Conservation (phyloP, 108 stramenopile species). For the Skeletonema grethae region DNA sequence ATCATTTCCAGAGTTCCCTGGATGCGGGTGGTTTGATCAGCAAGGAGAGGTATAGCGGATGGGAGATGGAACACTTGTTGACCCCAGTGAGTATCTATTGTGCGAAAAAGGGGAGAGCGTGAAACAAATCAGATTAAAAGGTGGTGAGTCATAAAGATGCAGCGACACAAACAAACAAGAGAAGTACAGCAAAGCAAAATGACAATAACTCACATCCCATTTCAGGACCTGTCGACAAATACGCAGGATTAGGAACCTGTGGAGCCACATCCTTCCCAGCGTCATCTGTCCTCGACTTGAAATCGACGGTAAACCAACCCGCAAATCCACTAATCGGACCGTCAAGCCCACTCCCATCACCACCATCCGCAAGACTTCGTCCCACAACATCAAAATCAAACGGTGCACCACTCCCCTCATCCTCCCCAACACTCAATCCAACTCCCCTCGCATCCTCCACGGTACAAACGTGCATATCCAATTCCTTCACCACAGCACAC, state of each 20-base stretch:
- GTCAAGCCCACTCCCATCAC: slow-evolving; percentile 2
- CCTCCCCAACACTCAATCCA: slow-evolving; percentile 40
- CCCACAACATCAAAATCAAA: slow-evolving; percentile 84
- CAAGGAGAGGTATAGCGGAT: slow-evolving; percentile 70
- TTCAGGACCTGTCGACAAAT: slow-evolving; percentile 92
- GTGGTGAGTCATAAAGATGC: neutral
- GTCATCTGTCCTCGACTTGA: slow-evolving; percentile 80
- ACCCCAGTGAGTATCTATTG: slow-evolving; percentile 95
- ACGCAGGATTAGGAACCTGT: slow-evolving; percentile 74
- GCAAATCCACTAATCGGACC: slow-evolving; percentile 93
- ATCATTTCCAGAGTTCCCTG: slow-evolving; percentile 82
- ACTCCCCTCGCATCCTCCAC: slow-evolving; percentile 91
- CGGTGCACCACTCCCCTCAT: slow-evolving; percentile 42
- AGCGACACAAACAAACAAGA: neutral
- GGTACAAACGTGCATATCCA: slow-evolving; percentile 95
- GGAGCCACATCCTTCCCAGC: slow-evolving; percentile 67
- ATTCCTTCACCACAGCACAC: slow-evolving; percentile 71
- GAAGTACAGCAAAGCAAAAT: neutral
- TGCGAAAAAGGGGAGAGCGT: neutral
- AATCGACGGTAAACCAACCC: slow-evolving; percentile 98
- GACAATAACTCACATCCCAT: slow-evolving; percentile 62
- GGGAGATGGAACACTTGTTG: slow-evolving; percentile 94
- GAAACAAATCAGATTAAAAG: neutral
- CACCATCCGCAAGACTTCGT: slow-evolving; percentile 14
- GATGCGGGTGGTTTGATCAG: slow-evolving; percentile 75